Conservation (phyloP, 2,329 filamentous ascomycete species). For the Fusarium cicatricum region DNA sequence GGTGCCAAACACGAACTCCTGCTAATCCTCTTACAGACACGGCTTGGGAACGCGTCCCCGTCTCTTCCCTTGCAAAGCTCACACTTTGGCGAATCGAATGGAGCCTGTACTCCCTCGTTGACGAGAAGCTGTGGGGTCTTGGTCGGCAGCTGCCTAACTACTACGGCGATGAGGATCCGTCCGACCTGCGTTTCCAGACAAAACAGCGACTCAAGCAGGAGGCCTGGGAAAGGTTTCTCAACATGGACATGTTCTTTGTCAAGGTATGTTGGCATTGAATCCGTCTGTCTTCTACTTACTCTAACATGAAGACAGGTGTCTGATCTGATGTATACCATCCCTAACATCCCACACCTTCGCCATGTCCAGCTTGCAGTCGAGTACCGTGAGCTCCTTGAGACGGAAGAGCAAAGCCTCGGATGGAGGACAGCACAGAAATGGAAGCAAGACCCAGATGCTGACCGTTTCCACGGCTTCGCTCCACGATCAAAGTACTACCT, state of each 20-base stretch:
- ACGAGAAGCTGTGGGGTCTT: conserved; percentile 59
- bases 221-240: conserved; percentile 62
- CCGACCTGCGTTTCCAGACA: conserved; percentile 52
- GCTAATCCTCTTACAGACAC: conserved; percentile 55
- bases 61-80: conserved; percentile 62
- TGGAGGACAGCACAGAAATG: conserved; percentile 61
- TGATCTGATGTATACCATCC: conserved; percentile 67
- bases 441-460: conserved; percentile 65
- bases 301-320: conserved; percentile 56
- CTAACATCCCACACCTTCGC: conserved; percentile 66
- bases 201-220: conserved; percentile 58
- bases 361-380: conserved; percentile 63
- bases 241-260: conserved; percentile 72
- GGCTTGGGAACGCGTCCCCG: conserved; percentile 65
- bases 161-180: conserved; percentile 58
- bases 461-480: conserved; percentile 61
- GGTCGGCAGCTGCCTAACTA: conserved; percentile 62
- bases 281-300: not conserved
- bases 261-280: conserved; percentile 56
- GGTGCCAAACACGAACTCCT: not conserved
- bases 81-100: conserved; percentile 68
- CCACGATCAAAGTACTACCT: conserved; percentile 67
- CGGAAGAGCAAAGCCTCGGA: conserved; percentile 54
- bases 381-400: conserved; percentile 67
- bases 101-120: conserved; percentile 63